Conservation (phyloP, 169 alveolate genomes). For the Plasmodium gaboni region DNA sequence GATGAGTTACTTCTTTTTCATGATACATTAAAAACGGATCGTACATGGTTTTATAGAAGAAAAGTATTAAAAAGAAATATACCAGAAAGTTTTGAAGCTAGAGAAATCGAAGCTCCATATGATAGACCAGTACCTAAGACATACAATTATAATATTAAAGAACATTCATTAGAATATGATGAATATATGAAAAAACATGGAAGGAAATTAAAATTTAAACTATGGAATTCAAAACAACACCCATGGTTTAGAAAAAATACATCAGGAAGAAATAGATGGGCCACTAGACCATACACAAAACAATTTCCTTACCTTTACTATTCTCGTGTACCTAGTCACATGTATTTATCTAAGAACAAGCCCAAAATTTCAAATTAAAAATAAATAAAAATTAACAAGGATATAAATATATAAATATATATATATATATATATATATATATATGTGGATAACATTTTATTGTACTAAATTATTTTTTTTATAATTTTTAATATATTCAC, state of each 20-base stretch:
- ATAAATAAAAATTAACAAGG: background rate
- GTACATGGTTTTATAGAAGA: slow-evolving; percentile 86
- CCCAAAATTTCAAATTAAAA: slow-evolving; percentile 14
- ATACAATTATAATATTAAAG: slow-evolving; percentile 47
- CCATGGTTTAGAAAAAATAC: slow-evolving; percentile 87
- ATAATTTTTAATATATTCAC: background rate
- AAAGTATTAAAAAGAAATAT: slow-evolving; percentile 74
- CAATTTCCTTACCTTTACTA: slow-evolving; percentile 56
- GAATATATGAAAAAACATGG: slow-evolving; percentile 49
- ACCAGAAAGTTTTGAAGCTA: slow-evolving; percentile 82
- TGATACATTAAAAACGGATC: slow-evolving; percentile 84
- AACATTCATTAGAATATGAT: slow-evolving; percentile 68
- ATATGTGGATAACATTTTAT: background rate
- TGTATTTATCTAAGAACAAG: slow-evolving; percentile 38
- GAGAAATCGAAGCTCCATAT: slow-evolving; percentile 79
- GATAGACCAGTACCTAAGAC: slow-evolving; percentile 62
- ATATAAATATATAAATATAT: background rate
- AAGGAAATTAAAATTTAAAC: slow-evolving; percentile 45
- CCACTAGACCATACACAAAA: slow-evolving; percentile 84
- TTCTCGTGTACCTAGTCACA: slow-evolving; percentile 21
- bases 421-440: background rate
- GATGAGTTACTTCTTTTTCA: slow-evolving; percentile 82
- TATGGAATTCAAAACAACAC: slow-evolving; percentile 77
- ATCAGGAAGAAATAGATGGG: slow-evolving; percentile 82
- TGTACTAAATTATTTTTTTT: background rate